Base-by-base conservation (phyloP, 257 asterid genomes). In the Marsdenia floribunda region DNA sequence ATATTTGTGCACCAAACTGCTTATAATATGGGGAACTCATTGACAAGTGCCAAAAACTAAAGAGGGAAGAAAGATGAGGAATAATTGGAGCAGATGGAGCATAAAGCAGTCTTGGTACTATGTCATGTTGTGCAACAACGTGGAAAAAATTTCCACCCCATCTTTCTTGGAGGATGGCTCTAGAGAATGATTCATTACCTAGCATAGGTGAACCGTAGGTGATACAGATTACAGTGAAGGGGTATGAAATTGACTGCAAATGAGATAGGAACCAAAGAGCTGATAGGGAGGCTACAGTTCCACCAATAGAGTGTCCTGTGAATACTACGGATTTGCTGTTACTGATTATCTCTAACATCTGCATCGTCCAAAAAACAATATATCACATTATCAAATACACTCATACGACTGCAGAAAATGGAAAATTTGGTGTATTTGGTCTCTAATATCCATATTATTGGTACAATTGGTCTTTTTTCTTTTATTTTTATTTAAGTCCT, bases 121-220 rank as follows among this genome's bases (percentile, higher is more conserved):
- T 82, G 71, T 93, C 98, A 26, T 88, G 86, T 57, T 86, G 90
- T 3, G 84, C 88, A 73, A 89, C 91, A 10, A 93, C 82, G 74
- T 93, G 97, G 80, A 87, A 87, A 73, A 93, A 93, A 29, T 91
- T 85, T 11, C 97, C 98, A 33, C 79, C 86, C 97, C 96, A 93
- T 79, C 95, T 80, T 78, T 88, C 84, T 77, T 86, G 93, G 77
- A 91, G 92, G 73, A 93, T 87, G 29, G 87, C 88, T 74, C 75
- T 82, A 50, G 96, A 85, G 72, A 89, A 86, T 10, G 96, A 80
- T 21, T 84, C 76, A 68, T 89, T 93, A 22, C 98, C 98, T 21
- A 93, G 86, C 90, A 93, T 80, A 3, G 95, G 89, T 13, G 98
- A 90, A 19, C 98, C 98, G 33, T 83, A 93, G 2, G 96, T 88